Percentiles rank a stretch among this genome's conserved stretches.
Conservation (phyloP, 306 rosid species). For the Quercus rubra region DNA sequence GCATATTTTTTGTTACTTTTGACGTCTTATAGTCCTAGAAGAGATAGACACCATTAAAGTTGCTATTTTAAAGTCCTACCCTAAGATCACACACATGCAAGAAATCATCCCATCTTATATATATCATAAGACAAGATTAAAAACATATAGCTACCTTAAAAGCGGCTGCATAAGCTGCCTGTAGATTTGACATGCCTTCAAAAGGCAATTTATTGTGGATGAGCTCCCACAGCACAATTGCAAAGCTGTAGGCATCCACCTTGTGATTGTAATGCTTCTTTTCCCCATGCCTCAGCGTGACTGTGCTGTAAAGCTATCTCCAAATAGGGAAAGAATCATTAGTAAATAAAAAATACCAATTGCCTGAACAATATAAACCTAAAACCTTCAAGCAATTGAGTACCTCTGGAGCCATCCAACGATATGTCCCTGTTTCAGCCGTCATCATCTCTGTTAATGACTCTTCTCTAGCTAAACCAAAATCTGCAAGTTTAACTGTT, state of each 20-base stretch:
- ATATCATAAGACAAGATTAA: neutral
- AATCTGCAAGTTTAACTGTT: constrained; percentile 85
- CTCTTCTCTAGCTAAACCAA: constrained; percentile 97
- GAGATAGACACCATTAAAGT: neutral
- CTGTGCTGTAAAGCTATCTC: constrained; percentile 91
- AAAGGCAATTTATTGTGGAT: constrained; percentile 86
- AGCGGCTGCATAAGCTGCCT: constrained; percentile 98
- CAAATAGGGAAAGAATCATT: constrained; percentile 19
- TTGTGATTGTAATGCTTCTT: constrained; percentile 94
- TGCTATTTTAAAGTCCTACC: neutral
- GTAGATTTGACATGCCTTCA: constrained; percentile 98
- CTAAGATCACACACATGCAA: neutral
- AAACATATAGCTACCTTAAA: constrained; percentile 64
- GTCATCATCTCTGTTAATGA: constrained; percentile 97
- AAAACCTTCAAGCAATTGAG: constrained; percentile 11
- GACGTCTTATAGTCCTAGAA: neutral
- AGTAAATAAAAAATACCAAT: constrained; percentile 10
- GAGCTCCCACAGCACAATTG: constrained; percentile 95
- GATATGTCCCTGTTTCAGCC: constrained; percentile 93
- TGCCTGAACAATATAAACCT: neutral
- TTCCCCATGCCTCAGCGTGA: constrained; percentile 91
- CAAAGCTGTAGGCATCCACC: constrained; percentile 96
- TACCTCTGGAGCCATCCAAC: constrained; percentile 99
- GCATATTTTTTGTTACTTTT: neutral
- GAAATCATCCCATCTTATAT: neutral